Percentiles rank a stretch among this genome's conserved stretches.
Conservation (phyloP, 2,329 filamentous ascomycete species). For the Didymella exigua region DNA sequence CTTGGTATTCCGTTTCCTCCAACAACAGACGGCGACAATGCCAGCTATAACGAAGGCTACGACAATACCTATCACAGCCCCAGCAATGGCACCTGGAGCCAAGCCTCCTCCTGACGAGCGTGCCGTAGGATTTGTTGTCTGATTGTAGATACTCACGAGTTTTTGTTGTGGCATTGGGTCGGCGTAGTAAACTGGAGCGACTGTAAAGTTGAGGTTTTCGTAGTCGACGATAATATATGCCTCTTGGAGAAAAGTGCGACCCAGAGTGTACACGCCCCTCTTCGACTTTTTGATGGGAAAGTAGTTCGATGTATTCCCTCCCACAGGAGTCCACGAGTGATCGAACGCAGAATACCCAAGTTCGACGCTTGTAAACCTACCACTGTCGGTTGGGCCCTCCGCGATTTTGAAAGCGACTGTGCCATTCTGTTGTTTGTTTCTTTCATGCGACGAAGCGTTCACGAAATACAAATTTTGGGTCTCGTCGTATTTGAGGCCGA, state of each 20-base stretch:
- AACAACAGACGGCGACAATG: constrained; percentile 37
- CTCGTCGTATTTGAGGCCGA: constrained; percentile 45
- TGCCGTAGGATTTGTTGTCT: constrained; percentile 4
- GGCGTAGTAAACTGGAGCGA: constrained; percentile 34
- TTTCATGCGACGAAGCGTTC: constrained; percentile 28
- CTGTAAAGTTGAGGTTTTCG: constrained; percentile 42
- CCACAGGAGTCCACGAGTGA: constrained; percentile 18
- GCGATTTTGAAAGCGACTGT: constrained; percentile 35
- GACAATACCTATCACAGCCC: constrained; percentile 44
- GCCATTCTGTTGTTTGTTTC: constrained; percentile 34
- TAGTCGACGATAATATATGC: constrained; percentile 48
- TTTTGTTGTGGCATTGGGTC: constrained; percentile 27
- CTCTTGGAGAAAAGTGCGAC: constrained; percentile 47
- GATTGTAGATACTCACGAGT: constrained; percentile 34
- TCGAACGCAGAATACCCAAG: constrained; percentile 42
- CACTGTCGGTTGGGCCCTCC: not conserved
- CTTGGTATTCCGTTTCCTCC: constrained; percentile 29
- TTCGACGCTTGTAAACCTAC: constrained; percentile 26
- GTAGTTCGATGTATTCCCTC: constrained; percentile 27
- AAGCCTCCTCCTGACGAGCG: constrained; percentile 17
- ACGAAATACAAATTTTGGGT: constrained; percentile 43
- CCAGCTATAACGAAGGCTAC: constrained; percentile 30
- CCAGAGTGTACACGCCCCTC: constrained; percentile 34
- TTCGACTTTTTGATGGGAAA: constrained; percentile 41
- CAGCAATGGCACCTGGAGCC: constrained; percentile 39